Evolutionary conservation across 2,329 filamentous ascomycete species (phyloP).

Genomic region (Alternaria burnsii): DNA sequence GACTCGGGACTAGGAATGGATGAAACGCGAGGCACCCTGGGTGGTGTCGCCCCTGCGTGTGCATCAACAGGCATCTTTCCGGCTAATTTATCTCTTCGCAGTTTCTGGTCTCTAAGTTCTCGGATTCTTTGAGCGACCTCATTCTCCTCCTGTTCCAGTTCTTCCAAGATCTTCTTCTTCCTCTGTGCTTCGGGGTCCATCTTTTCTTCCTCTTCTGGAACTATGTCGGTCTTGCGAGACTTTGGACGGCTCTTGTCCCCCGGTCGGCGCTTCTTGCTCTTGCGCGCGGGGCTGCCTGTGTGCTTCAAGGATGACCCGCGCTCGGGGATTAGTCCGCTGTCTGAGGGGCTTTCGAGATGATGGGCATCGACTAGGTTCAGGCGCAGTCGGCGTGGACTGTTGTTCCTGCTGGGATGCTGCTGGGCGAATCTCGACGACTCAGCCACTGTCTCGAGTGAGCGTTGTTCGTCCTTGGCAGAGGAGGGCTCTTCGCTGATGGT

Average conservation of each 20-base stretch:
- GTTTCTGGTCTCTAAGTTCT: conserved; percentile 65
- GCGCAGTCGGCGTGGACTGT: conserved; percentile 43
- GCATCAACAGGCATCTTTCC: conserved; percentile 40
- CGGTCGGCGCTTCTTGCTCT: conserved; percentile 36
- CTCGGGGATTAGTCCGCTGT: conserved; percentile 44
- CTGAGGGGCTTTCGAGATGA: conserved; percentile 36
- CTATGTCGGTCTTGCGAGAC: conserved; percentile 38
- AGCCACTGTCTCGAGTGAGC: conserved; percentile 17
- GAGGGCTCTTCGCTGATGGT: conserved; percentile 50
- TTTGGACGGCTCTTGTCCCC: conserved; percentile 37
- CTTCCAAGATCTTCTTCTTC: conserved; percentile 43
- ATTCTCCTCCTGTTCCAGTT: conserved; percentile 57
- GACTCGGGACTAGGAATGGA: conserved; percentile 35
- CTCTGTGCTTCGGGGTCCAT: conserved; percentile 32
- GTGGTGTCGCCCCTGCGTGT: conserved; percentile 54
- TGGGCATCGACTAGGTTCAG: conserved; percentile 35
- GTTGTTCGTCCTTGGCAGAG: conserved; percentile 21
- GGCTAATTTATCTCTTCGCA: conserved; percentile 59
- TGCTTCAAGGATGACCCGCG: conserved; percentile 47
- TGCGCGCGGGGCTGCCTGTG: conserved; percentile 44
- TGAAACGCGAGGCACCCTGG: conserved; percentile 46
- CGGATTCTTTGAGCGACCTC: conserved; percentile 66
- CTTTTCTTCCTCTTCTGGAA: conserved; percentile 37
- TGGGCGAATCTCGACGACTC: conserved; percentile 42
- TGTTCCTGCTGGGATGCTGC: conserved; percentile 43